phyloP scores from a whole-genome alignment of 208 protist species.

The Leishmania aethiopica region DNA sequence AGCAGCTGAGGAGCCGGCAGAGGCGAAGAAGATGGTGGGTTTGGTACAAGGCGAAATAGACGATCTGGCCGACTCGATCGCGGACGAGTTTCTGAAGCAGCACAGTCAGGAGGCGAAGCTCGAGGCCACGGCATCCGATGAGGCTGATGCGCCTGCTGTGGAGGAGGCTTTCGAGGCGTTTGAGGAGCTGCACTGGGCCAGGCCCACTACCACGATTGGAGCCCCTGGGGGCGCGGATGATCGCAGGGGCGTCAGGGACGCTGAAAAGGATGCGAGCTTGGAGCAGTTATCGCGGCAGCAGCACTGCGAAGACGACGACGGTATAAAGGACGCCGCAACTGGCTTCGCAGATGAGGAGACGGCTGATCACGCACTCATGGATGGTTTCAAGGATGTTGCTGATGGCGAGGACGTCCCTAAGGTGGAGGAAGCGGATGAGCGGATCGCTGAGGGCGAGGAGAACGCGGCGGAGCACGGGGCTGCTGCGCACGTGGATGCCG shows the following conservation, averaged over 20 bases:
- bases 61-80: constrained; percentile 17
- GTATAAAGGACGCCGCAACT: neutral
- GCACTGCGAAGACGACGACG: neutral
- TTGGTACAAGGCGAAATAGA: constrained; percentile 5
- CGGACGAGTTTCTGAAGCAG: constrained; percentile 37
- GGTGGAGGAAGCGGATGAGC: neutral
- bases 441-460: neutral
- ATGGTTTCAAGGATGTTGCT: neutral
- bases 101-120: constrained; percentile 16
- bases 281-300: neutral
- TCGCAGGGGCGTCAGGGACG: neutral
- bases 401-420: neutral
- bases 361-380: neutral
- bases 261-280: neutral
- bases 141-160: constrained; percentile 2
- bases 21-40: neutral
- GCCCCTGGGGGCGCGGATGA: neutral
- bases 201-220: constrained; percentile 15
- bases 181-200: constrained; percentile 11
- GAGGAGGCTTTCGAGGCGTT: neutral
- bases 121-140: constrained; percentile 11
- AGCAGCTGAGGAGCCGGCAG: neutral
- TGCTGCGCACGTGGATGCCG: neutral
- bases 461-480: neutral
- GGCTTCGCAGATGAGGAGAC: neutral